A percentile compares a stretch with the other conserved stretches of the same genome.
Conservation (phyloP, 2,329 filamentous ascomycete genomes). For the Westerdykella sp. region DNA sequence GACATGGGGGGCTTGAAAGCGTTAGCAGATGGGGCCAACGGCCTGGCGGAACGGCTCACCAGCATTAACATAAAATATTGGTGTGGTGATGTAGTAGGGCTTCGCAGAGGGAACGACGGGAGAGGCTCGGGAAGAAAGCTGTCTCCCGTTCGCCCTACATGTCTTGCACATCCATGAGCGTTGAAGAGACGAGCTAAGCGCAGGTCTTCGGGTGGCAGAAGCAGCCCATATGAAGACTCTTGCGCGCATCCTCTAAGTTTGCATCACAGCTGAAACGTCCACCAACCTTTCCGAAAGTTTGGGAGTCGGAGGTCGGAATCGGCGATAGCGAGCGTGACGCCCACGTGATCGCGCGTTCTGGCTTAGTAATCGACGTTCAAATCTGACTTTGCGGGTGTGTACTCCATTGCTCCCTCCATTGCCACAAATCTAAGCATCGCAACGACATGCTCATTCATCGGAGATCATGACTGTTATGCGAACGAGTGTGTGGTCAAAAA, state of each 20-base stretch:
- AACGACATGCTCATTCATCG: too few species aligned
- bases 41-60: conserved; percentile 47
- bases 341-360: not conserved
- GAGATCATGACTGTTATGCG: too few species aligned
- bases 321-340: not conserved
- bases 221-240: conserved; percentile 15
- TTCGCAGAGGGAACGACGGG: conserved; percentile 46
- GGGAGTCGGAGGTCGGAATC: not conserved
- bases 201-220: conserved; percentile 14
- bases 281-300: not conserved
- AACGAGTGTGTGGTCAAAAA: too few species aligned
- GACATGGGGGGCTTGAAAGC: conserved; percentile 70
- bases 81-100: conserved; percentile 91
- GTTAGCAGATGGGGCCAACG: conserved; percentile 1
- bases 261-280: too few species aligned
- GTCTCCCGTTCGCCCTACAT: conserved; percentile 14
- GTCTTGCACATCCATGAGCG: conserved; percentile 19
- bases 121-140: conserved; percentile 13
- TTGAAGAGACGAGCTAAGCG: conserved; percentile 9
- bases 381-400: too few species aligned
- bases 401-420: too few species aligned
- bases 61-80: conserved; percentile 98
- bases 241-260: conserved; percentile 23
- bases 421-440: too few species aligned
- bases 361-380: too few species aligned